Base-by-base conservation (phyloP, 176 grass and related monocot species). In the Bothriochloa decipiens region DNA sequence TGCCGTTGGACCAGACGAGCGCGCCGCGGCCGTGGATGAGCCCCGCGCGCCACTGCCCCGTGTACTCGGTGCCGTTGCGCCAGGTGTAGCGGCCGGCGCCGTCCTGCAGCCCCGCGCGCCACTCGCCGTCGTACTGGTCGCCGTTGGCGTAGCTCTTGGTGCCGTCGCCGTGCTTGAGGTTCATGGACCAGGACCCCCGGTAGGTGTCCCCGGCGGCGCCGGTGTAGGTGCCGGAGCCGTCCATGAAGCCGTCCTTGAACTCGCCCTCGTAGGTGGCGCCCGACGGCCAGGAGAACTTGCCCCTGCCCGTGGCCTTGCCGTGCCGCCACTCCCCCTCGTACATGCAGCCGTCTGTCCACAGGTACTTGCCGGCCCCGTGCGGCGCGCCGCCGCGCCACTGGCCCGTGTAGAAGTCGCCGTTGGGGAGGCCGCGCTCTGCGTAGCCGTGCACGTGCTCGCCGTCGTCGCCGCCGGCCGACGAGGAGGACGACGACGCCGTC, bases 281-380 rank as follows among this genome's bases (percentile, higher is more conserved):
- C 15, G 95, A 93, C 10, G 95, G 95, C 95, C 95, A 98, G 16
- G 92, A 98, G 83, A 98, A 98, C 85, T 91, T 98, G 66, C 95
- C 92, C 70, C 78, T 81, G 3, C 95, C 95, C 4, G 75, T 95
- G 3, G 91, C 93, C 89, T 94, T 92, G 22, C 95, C 91, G 11
- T 86, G 85, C 23, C 82, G 49, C 95, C 95, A 98, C 36, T 98
- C 92, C 18, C 95, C 95, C 58, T 98, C 92, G 88, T 98, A 95
- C 95, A 98, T 93, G 87, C 95, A 98, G n/a, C 95, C 95, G 86
- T 98, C 95, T 5, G 91, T 93, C 95, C 95, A 98, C 25, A 95
- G 82, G 62, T 98, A 98, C 82, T 98, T 98, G 0, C 92, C 95
- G 4, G 81, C 50, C 18, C 92, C 95, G 61, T 98, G 91, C 7